Conservation (phyloP, 202 grass and related monocot genomes). For the Carex sylvatica region DNA sequence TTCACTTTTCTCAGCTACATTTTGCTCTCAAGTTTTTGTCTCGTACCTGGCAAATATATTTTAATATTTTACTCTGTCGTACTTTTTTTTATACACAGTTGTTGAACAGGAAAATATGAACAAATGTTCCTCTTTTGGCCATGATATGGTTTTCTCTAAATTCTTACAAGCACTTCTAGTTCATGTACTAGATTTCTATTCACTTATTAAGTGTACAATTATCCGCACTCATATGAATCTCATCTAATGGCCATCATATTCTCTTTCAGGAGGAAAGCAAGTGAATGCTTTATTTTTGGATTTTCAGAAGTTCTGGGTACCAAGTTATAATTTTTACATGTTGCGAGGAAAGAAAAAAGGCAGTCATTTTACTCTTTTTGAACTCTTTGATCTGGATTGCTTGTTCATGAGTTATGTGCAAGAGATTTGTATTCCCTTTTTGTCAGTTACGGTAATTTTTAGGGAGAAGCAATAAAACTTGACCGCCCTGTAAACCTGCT, state of each 20-base stretch:
- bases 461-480: slow-evolving; percentile 24
- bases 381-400: slow-evolving; percentile 8
- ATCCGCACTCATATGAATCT: not conserved
- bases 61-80: not conserved
- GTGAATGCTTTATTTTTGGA: slow-evolving; percentile 19
- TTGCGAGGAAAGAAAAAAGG: slow-evolving; percentile 22
- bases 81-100: not conserved
- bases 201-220: not conserved
- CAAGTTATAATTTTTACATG: slow-evolving; percentile 1
- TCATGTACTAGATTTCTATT: not conserved
- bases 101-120: not conserved
- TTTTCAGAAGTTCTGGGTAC: slow-evolving; percentile 7
- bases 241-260: slow-evolving; percentile 8
- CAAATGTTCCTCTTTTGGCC: not conserved
- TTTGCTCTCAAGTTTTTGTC: not conserved
- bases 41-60: not conserved
- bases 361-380: slow-evolving; percentile 21
- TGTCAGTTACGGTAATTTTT: slow-evolving; percentile 19
- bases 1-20: not conserved
- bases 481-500: slow-evolving; percentile 19
- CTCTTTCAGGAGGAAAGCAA: slow-evolving; percentile 31
- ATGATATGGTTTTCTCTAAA: not conserved
- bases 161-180: not conserved
- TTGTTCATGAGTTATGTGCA: slow-evolving; percentile 18
- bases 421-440: slow-evolving; percentile 27